Base-by-base conservation (phyloP, 257 asterid genomes). In the Anisodus tanguticus region DNA sequence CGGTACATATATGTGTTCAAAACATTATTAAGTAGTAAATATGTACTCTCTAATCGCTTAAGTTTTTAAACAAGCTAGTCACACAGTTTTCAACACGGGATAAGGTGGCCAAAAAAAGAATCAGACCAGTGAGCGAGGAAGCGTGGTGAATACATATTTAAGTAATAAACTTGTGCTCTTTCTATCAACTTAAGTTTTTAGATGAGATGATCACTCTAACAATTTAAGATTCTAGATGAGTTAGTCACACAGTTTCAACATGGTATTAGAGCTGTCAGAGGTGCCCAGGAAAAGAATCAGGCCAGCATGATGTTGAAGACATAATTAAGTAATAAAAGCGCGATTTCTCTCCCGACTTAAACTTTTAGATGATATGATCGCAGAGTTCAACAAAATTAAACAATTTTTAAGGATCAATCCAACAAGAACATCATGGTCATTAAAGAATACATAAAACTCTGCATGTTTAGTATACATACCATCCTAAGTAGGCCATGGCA, bases 401-500 rank as follows among this genome's bases (percentile, higher is more conserved):
- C 6, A 45, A n/a, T 10, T 47, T 45, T 9, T 3, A 17, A 17
- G 39, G 80, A 74, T 12, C 43, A 74, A 49, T 74, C 4, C 62
- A n/a, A n/a, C 63, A 53, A 77, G 15, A 77, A 49, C 7, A 22
- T 45, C 39, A 19, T 71, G 45, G 17, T 19, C 26, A 22, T 22
- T 22, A 22, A 22, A 16, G 16, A 16, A 5, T 16, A 58, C 63
- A 58, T 4, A 16, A 62, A 19, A 17, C 17, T 71, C 37, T 2
- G 9, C 39, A n/a, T 45, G 76, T 37, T 12, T 68, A 68, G 22
- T 35, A 41, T 64, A 17, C 15, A 8, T 89, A 93, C 97, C 97
- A 93, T 87, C 97, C 97, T 71, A 93, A 90, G 84, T 93, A 92
- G 26, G 97, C 94, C 97, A 92, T 92, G 89, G 97, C 93, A 76